Conservation (phyloP, 2,329 filamentous ascomycete species). For the Westerdykella sp. region DNA sequence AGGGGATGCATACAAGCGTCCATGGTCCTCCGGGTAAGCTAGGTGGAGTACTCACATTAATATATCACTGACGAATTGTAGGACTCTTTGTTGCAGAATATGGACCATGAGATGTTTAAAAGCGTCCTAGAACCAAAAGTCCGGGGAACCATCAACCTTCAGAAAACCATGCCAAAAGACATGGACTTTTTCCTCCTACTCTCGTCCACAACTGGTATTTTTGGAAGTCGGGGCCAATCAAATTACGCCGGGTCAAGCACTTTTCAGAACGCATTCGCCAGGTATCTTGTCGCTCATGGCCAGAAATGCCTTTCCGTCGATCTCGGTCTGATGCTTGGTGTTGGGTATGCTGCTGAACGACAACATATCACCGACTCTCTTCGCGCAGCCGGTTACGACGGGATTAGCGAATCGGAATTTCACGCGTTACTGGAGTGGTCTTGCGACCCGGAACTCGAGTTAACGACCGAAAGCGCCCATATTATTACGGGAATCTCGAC, state of each 20-base stretch:
- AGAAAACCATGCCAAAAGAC: conserved; percentile 8
- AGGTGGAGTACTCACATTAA: background rate
- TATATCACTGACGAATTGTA: conserved; percentile 1
- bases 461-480: too few species aligned
- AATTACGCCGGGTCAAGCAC: conserved; percentile 22
- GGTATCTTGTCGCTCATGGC: conserved; percentile 14
- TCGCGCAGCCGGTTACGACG: background rate
- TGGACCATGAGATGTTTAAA: conserved; percentile 12
- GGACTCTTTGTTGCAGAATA: conserved; percentile 16
- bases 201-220: conserved; percentile 15
- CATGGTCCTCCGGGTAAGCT: conserved; percentile 11
- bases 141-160: conserved; percentile 28
- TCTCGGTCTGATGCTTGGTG: conserved; percentile 12
- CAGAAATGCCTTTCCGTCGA: conserved; percentile 13
- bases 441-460: background rate
- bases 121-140: conserved; percentile 23
- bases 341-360: conserved; percentile 12
- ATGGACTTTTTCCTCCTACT: conserved; percentile 25
- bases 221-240: conserved; percentile 16
- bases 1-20: conserved; percentile 18
- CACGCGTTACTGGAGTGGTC: background rate
- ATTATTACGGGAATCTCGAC: too few species aligned
- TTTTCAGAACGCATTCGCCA: conserved; percentile 20
- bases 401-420: background rate
- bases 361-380: background rate